phyloP scores from a whole-genome alignment of 148 eudicot species.

The Rhododendron griersonianum region DNA sequence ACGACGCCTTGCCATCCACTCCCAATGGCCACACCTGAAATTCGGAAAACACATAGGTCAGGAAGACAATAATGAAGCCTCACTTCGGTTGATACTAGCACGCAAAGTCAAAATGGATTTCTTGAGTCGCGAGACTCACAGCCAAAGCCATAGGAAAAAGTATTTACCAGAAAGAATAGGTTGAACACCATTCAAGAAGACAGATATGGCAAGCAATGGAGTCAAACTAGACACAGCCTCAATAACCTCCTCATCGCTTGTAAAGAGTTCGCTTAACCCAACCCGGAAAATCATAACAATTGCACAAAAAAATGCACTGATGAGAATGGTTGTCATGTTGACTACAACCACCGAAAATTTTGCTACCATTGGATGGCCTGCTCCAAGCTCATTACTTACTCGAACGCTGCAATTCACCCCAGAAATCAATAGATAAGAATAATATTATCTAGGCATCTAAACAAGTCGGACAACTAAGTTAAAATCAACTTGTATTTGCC shows the following conservation, averaged over 20 bases:
- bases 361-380: slow-evolving; percentile 43
- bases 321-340: slow-evolving; percentile 30
- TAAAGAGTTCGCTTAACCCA: slow-evolving; percentile 41
- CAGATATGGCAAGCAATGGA: slow-evolving; percentile 48
- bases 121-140: neutral
- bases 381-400: slow-evolving; percentile 51
- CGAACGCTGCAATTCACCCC: neutral
- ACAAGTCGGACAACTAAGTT: neutral
- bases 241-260: slow-evolving; percentile 40
- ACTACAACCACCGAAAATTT: slow-evolving; percentile 40
- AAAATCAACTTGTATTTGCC: neutral
- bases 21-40: slow-evolving; percentile 53
- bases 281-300: slow-evolving; percentile 35
- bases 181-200: slow-evolving; percentile 46
- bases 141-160: neutral
- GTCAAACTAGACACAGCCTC: slow-evolving; percentile 33
- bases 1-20: slow-evolving; percentile 61
- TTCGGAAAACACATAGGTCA: neutral
- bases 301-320: slow-evolving; percentile 31
- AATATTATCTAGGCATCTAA: neutral
- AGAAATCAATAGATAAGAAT: neutral
- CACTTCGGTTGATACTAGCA: neutral
- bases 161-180: slow-evolving; percentile 45
- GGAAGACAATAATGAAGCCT: neutral
- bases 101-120: neutral